Evolutionary conservation across 2,329 filamentous ascomycete genomes (phyloP).

Genomic region (Penicillium sp.): DNA sequence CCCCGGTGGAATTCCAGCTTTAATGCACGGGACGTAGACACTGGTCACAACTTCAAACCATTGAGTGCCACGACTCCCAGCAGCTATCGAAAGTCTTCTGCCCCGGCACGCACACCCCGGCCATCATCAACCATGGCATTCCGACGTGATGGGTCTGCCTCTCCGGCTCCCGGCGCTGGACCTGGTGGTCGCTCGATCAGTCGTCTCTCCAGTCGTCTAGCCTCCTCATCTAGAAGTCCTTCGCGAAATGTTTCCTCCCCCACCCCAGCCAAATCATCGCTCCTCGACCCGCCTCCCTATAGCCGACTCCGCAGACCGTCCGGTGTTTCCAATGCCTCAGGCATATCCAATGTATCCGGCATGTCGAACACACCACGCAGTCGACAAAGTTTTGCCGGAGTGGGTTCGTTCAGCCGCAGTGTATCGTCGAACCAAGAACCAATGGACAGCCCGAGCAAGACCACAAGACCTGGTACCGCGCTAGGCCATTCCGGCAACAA

Average conservation of each 20-base stretch:
- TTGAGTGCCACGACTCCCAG: constrained; percentile 64
- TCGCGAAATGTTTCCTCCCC: constrained; percentile 32
- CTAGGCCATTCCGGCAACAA: constrained; percentile 44
- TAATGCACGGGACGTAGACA: constrained; percentile 66
- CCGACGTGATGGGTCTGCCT: constrained; percentile 47
- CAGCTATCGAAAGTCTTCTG: constrained; percentile 49
- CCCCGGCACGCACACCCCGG: constrained; percentile 35
- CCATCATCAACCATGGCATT: constrained; percentile 48
- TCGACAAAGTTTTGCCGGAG: constrained; percentile 44
- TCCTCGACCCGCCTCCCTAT: constrained; percentile 48
- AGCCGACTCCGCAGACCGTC: constrained; percentile 42
- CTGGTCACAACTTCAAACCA: constrained; percentile 71
- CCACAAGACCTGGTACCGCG: constrained; percentile 42
- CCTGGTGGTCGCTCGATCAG: constrained; percentile 34
- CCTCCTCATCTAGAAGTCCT: constrained; percentile 36
- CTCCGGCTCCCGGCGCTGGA: constrained; percentile 38
- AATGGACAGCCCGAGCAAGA: constrained; percentile 34
- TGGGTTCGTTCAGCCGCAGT: constrained; percentile 33
- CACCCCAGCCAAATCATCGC: constrained; percentile 30
- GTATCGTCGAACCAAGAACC: constrained; percentile 26
- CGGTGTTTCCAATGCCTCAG: constrained; percentile 12
- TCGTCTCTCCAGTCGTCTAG: constrained; percentile 38
- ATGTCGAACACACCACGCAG: constrained; percentile 39
- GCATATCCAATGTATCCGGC: constrained; percentile 5
- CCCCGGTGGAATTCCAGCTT: constrained; percentile 75